Evolutionary conservation across 177 flowering plant species (phyloP), one percentile per base, ranked within the genome.

Genomic region (Telopea speciosissima): DNA sequence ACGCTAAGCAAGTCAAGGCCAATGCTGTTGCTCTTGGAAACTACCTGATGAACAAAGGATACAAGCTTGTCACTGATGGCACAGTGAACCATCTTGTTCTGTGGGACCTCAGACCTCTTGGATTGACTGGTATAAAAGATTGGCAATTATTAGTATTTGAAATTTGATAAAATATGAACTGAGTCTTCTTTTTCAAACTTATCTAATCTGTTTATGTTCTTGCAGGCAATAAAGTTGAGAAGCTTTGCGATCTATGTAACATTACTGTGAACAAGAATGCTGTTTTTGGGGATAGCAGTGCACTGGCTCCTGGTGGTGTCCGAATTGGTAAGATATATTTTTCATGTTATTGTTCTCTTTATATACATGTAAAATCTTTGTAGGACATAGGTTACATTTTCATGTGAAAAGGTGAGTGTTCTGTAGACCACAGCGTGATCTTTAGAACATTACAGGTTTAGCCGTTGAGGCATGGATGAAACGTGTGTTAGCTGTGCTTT

Each of bases 231-330:
- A 92, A 95, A 81, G 94, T 92, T 60, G 99, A 95, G 88, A 95
- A 92, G 86, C 90, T 95, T 7, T 95, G 97, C 66, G 99, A 92
- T 64, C 80, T 95, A 24, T 85, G 90, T 83, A 89, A 85, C 88
- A 95, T 95, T 63, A 95, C 99, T 1, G 89, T 95, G 74, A 95
- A 92, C 91, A 95, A 95, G 89, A 92, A 90, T 83, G 97, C 99
- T 73, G 97, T 92, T 49, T 95, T 95, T 74, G 99, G 97, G 70
- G 99, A 92, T 82, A 92, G 97, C 90, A 91, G 99, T 83, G 97
- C 99, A 21, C 76, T 95, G 86, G 84, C 97, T 70, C 99, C 99
- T 71, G 97, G 99, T 67, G 99, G 99, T 19, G 99, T 94, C 21
- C 78, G 99, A 68, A 87, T 94, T 74, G 99, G 99, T 94, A 85